Percentiles rank a stretch among this genome's conserved stretches.
phyloP scores from a whole-genome alignment of 192 early-diverging fungal species.

The Funneliformis geosporum region DNA sequence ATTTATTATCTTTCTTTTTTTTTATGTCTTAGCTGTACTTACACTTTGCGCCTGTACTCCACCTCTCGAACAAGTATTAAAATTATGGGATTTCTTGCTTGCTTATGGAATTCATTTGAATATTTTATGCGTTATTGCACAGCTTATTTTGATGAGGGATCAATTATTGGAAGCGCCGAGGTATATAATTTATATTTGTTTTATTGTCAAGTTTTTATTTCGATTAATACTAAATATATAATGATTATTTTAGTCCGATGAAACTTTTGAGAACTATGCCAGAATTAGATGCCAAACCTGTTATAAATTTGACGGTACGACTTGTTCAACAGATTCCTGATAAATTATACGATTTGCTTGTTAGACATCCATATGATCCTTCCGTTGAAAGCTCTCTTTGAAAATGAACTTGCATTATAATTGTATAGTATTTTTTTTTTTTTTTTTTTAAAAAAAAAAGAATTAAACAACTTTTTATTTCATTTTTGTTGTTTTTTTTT shows the following conservation, averaged over 20 bases:
- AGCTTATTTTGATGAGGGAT: slow-evolving; percentile 73
- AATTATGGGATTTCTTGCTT: slow-evolving; percentile 92
- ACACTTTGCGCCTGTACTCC: slow-evolving; percentile 89
- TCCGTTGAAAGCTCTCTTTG: slow-evolving; percentile 40
- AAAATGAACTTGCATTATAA: not conserved
- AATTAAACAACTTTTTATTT: not conserved
- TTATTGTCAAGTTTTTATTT: not conserved
- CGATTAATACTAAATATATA: not conserved
- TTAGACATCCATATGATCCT: slow-evolving; percentile 76
- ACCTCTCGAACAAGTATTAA: slow-evolving; percentile 79
- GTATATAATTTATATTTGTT: slow-evolving; percentile 37
- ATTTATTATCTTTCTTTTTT: slow-evolving; percentile 4
- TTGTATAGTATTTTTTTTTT: too few species aligned
- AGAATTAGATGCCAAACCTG: slow-evolving; percentile 58
- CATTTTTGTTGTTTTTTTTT: too few species aligned
- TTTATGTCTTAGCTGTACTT: slow-evolving; percentile 66
- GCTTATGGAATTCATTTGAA: slow-evolving; percentile 93
- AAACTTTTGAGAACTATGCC: slow-evolving; percentile 70
- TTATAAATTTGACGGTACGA: slow-evolving; percentile 58
- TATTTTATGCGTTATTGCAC: slow-evolving; percentile 85
- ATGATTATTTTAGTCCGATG: slow-evolving; percentile 58
- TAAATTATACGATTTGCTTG: slow-evolving; percentile 73
- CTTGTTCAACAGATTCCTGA: slow-evolving; percentile 64
- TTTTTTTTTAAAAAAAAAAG: slow-evolving; percentile 11
- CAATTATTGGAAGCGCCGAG: slow-evolving; percentile 71